Conservation (phyloP, 805 yeast genomes). For the Torulaspora delbrueckii region DNA sequence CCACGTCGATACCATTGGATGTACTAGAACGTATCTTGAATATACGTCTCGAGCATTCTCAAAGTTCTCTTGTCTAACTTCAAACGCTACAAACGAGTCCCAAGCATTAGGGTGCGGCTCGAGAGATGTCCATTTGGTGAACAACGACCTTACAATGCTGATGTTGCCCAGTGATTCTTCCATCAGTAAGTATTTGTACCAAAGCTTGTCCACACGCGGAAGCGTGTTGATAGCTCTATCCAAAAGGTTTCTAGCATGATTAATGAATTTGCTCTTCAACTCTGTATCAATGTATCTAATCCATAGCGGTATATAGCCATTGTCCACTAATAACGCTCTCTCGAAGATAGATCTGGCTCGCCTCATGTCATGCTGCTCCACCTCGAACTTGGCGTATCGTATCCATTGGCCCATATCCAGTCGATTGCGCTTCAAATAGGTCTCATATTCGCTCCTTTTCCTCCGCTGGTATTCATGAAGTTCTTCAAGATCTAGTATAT, state of each 20-base stretch:
- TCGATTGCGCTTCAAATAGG: slow-evolving; percentile 79
- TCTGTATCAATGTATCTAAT: slow-evolving; percentile 75
- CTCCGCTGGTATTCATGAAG: slow-evolving; percentile 67
- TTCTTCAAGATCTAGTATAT: slow-evolving; percentile 73
- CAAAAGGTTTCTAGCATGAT: slow-evolving; percentile 82
- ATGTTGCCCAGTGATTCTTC: slow-evolving; percentile 74
- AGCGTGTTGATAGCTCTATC: slow-evolving; percentile 69
- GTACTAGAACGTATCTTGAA: slow-evolving; percentile 49
- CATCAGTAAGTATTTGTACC: slow-evolving; percentile 77
- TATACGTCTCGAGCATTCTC: slow-evolving; percentile 57
- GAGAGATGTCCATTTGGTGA: slow-evolving; percentile 78
- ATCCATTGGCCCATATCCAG: slow-evolving; percentile 85
- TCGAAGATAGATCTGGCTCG: slow-evolving; percentile 87
- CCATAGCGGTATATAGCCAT: slow-evolving; percentile 80
- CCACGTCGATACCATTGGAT: slow-evolving; percentile 61
- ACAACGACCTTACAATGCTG: slow-evolving; percentile 57
- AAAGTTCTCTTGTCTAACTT: slow-evolving; percentile 56
- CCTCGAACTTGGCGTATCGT: slow-evolving; percentile 84
- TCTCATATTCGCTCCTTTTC: slow-evolving; percentile 77
- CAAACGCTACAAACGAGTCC: slow-evolving; percentile 70
- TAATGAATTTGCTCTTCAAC: slow-evolving; percentile 62
- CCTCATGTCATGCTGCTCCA: slow-evolving; percentile 68
- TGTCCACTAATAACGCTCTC: slow-evolving; percentile 74
- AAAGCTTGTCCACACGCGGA: slow-evolving; percentile 78
- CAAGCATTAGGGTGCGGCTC: slow-evolving; percentile 65